Conservation (phyloP, 495 filamentous ascomycete genomes). For the Aspergillus biplanus region DNA sequence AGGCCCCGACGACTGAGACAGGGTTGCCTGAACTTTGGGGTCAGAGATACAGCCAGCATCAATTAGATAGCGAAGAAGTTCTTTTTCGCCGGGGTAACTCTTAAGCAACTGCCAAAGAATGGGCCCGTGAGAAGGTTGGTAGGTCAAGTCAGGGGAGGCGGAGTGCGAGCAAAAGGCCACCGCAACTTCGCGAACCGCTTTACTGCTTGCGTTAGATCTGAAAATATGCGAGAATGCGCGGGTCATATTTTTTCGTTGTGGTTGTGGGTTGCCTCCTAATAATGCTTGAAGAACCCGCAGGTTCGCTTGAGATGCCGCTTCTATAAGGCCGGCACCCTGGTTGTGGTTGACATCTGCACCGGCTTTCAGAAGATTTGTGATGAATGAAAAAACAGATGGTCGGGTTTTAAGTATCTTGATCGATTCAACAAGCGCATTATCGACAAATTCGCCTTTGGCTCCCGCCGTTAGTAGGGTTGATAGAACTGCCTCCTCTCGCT, state of each 20-base stretch:
- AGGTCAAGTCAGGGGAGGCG: constrained; percentile 11
- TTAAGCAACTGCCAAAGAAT: constrained; percentile 11
- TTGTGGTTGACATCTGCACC: constrained; percentile 20
- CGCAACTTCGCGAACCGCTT: constrained; percentile 9
- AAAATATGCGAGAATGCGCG: constrained; percentile 13
- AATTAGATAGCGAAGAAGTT: constrained; percentile 14
- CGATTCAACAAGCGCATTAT: constrained; percentile 15
- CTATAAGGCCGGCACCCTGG: constrained; percentile 10
- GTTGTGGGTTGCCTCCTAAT: constrained; percentile 5
- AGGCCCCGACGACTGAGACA: background rate
- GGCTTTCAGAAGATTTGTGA: constrained; percentile 11
- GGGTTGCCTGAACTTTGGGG: constrained; percentile 9
- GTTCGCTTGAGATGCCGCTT: constrained; percentile 8
- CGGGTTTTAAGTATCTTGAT: constrained; percentile 6
- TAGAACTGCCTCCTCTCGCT: constrained; percentile 15
- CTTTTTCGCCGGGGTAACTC: constrained; percentile 11
- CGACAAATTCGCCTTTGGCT: constrained; percentile 9
- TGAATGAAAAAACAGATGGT: constrained; percentile 7
- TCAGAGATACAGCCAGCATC: constrained; percentile 11
- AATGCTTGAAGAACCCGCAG: constrained; percentile 11
- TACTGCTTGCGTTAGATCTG: constrained; percentile 5
- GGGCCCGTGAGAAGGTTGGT: constrained; percentile 9
- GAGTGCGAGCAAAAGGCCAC: constrained; percentile 17
- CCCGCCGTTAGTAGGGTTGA: constrained; percentile 10
- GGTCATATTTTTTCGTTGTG: constrained; percentile 7